Evolutionary conservation across 176 grass and related monocot species (phyloP).

Genomic region (Musa itinerans): DNA sequence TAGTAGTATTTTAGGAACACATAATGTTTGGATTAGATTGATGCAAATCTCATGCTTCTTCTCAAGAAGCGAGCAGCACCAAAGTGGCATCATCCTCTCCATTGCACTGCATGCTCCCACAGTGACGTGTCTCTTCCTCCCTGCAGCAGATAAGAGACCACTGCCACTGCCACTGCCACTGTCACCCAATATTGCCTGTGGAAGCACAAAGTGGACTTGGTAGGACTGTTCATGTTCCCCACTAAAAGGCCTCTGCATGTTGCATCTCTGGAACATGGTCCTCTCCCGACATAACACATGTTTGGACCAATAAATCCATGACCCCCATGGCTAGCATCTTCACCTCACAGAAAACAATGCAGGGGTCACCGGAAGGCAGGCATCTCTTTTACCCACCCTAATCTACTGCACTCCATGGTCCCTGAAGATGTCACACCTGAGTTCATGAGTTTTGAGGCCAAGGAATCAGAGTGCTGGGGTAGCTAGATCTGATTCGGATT

Average conservation of each 20-base stretch:
- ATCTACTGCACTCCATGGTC: background rate
- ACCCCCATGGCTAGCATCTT: background rate
- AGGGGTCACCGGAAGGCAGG: background rate
- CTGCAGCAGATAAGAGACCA: background rate
- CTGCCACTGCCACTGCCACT: too few relatives aligned
- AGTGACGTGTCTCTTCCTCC: background rate
- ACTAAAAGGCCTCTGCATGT: background rate
- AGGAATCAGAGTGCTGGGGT: too few relatives aligned
- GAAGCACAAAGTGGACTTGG: background rate
- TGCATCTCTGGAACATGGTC: constrained; percentile 9
- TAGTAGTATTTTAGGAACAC: too few relatives aligned
- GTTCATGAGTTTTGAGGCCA: background rate
- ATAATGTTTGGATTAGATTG: background rate
- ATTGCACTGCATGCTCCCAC: too few relatives aligned
- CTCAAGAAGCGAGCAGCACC: background rate
- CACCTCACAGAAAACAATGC: background rate
- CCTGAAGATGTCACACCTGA: background rate
- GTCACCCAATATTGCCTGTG: background rate
- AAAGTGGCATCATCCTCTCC: too few relatives aligned
- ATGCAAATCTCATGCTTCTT: background rate
- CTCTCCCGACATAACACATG: background rate
- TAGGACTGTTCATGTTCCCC: background rate
- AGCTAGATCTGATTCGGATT: too few relatives aligned
- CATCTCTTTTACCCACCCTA: background rate
- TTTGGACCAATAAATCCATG: background rate